A percentile compares a stretch with the other conserved stretches of the same genome.
Conservation (phyloP, 2,329 filamentous ascomycete species). For the Fusarium udum region DNA sequence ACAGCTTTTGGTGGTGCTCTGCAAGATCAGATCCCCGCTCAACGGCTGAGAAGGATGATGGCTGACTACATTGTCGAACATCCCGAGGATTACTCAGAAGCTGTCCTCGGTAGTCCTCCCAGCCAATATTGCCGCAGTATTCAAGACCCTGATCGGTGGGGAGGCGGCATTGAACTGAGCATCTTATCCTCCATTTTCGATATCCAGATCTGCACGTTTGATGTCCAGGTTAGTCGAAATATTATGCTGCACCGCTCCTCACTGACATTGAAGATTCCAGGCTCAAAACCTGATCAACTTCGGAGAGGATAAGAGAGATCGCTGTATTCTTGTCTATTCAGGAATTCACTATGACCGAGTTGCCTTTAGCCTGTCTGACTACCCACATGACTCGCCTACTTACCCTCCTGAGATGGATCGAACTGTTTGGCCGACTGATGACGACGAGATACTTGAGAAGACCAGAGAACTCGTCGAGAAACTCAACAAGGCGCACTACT, state of each 20-base stretch:
- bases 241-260: not conserved
- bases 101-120: slow-evolving; percentile 77
- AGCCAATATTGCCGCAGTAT: slow-evolving; percentile 85
- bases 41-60: slow-evolving; percentile 76
- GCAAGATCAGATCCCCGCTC: slow-evolving; percentile 61
- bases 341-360: slow-evolving; percentile 95
- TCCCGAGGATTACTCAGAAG: slow-evolving; percentile 76
- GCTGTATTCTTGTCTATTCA: slow-evolving; percentile 87
- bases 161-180: slow-evolving; percentile 87
- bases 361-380: slow-evolving; percentile 73
- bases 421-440: slow-evolving; percentile 62
- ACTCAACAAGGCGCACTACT: slow-evolving; percentile 79
- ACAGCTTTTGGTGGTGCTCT: slow-evolving; percentile 85
- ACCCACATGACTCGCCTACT: slow-evolving; percentile 63
- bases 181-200: slow-evolving; percentile 87
- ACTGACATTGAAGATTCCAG: slow-evolving; percentile 24
- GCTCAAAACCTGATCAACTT: slow-evolving; percentile 63
- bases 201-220: slow-evolving; percentile 85
- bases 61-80: slow-evolving; percentile 81
- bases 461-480: slow-evolving; percentile 72
- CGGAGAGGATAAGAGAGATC: slow-evolving; percentile 75
- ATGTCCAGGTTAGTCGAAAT: slow-evolving; percentile 67
- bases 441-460: slow-evolving; percentile 75
- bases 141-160: slow-evolving; percentile 83
- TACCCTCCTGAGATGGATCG: slow-evolving; percentile 79